A percentile compares a stretch with the other conserved stretches of the same genome.
Evolutionary conservation across 2,329 filamentous ascomycete species (phyloP).

Genomic region (Parasarocladium wereldwijsianum): DNA sequence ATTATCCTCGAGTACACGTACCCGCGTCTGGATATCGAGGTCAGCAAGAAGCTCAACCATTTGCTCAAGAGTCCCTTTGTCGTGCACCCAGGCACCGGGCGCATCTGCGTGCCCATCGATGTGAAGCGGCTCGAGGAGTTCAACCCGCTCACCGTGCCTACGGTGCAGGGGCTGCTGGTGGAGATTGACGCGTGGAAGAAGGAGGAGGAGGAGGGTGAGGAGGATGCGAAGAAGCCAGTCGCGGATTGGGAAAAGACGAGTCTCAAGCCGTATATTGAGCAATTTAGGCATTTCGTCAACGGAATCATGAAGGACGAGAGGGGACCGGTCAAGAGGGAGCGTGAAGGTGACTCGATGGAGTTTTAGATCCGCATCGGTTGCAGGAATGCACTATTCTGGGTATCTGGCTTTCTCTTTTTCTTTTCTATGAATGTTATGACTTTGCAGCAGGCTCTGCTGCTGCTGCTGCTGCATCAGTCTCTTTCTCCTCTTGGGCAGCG

Average conservation of each 20-base stretch:
- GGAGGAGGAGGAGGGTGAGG: conserved; percentile 25
- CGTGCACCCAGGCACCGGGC: conserved; percentile 83
- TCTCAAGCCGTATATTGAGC: conserved; percentile 81
- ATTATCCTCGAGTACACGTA: conserved; percentile 97
- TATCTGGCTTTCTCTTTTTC: conserved; percentile 5
- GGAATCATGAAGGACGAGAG: conserved; percentile 63
- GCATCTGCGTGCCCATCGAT: conserved; percentile 93
- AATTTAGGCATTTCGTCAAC: conserved; percentile 71
- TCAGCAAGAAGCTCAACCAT: conserved; percentile 96
- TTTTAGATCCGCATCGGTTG: too few relatives aligned
- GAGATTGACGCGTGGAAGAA: conserved; percentile 76
- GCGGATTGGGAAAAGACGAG: conserved; percentile 97
- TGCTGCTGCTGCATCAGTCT: conserved; percentile 4
- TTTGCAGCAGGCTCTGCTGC: conserved; percentile 5
- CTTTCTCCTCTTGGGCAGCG: conserved; percentile 10
- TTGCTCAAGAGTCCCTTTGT: conserved; percentile 95
- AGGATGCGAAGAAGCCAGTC: conserved; percentile 24
- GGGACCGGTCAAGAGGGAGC: conserved; percentile 40
- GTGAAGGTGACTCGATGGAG: conserved; percentile 37
- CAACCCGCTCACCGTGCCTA: conserved; percentile 79
- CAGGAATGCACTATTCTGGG: conserved; percentile 1
- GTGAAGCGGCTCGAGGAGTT: conserved; percentile 59
- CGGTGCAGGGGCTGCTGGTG: conserved; percentile 62
- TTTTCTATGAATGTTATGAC: conserved; percentile 2
- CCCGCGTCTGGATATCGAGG: conserved; percentile 88